Evolutionary conservation across 306 rosid species (phyloP).

Genomic region (Dryas octopetala): DNA sequence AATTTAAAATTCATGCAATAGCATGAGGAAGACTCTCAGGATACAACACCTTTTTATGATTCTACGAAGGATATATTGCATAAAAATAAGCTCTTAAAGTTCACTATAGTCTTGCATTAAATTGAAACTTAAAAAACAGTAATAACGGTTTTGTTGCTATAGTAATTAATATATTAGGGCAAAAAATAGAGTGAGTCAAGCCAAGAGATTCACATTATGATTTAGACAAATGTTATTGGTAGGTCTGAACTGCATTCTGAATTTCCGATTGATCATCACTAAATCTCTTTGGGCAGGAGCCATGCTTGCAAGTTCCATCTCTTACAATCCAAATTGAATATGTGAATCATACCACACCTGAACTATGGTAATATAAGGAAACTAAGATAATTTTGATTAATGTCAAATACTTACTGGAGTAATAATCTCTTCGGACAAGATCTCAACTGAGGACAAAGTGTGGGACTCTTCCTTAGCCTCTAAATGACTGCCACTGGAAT

Average conservation of each 20-base stretch:
- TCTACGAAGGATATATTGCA: constrained; percentile 5
- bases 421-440: constrained; percentile 32
- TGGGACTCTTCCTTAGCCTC: constrained; percentile 31
- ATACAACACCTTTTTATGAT: background rate
- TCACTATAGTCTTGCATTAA: background rate
- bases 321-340: background rate
- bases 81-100: background rate
- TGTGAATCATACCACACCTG: constrained; percentile 1
- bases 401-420: constrained; percentile 39
- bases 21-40: background rate
- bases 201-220: background rate
- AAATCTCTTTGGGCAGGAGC: background rate
- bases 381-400: background rate
- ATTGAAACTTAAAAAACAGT: background rate
- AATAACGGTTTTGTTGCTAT: no score
- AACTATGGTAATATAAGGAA: background rate
- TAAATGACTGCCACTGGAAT: constrained; percentile 22
- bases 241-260: background rate
- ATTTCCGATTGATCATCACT: background rate
- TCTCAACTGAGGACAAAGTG: constrained; percentile 20
- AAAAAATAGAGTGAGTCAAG: background rate
- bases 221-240: background rate
- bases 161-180: background rate
- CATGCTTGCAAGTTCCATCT: background rate
- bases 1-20: background rate